Percentiles rank a stretch among this genome's conserved stretches.
phyloP scores from a whole-genome alignment of 768 basidiomycete species.

The Macrolepiota albuminosa region DNA sequence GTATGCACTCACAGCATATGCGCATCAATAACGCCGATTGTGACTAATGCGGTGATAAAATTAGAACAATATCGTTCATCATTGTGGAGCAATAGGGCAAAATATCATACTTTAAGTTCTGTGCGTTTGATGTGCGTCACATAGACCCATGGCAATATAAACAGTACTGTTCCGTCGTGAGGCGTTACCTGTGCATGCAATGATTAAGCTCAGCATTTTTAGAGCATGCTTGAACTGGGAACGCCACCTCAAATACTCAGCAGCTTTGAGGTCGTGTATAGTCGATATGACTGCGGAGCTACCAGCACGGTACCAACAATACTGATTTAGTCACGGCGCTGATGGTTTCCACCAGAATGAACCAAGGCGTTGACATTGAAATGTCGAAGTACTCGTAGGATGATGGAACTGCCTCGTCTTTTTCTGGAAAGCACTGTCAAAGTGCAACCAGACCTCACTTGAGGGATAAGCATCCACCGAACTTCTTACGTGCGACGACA shows the following conservation, averaged over 20 bases:
- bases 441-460: conserved; percentile 30
- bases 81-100: neutral
- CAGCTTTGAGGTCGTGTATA: neutral
- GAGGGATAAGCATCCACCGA: conserved; percentile 67
- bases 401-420: neutral
- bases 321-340: neutral
- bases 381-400: neutral
- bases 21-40: neutral
- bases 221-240: neutral
- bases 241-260: neutral
- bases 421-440: neutral
- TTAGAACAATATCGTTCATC: neutral
- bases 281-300: neutral
- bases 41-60: neutral
- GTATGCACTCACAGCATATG: neutral
- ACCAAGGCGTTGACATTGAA: neutral
- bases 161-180: neutral
- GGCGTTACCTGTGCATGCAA: neutral
- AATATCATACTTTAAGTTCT: neutral
- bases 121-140: neutral
- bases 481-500: conserved; percentile 55
- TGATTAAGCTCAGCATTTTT: neutral
- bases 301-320: neutral
- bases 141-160: neutral
- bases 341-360: neutral